Evolutionary conservation across 176 grass and related monocot species (phyloP).

Genomic region (Aegilops tauschii): DNA sequence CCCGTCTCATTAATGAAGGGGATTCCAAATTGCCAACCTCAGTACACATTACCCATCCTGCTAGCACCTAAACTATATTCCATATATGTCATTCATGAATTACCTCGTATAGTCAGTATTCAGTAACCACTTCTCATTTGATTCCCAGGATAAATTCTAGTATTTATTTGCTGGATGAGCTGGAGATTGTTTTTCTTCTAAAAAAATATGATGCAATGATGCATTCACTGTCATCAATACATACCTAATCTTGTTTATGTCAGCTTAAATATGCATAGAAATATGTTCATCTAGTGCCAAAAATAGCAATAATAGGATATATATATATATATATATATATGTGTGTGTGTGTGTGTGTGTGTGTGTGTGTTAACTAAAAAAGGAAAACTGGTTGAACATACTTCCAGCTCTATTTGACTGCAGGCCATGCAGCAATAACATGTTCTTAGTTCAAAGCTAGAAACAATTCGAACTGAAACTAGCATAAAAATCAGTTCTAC

Average conservation of each 20-base stretch:
- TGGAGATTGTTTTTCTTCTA: background rate
- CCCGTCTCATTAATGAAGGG: background rate
- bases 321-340: background rate
- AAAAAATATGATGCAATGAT: background rate
- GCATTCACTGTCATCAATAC: background rate
- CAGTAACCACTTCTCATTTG: background rate
- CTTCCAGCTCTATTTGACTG: background rate
- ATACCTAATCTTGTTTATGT: background rate
- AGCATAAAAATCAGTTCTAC: background rate
- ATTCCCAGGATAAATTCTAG: background rate
- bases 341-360: too few relatives aligned
- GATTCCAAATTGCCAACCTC: background rate
- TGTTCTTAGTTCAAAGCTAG: background rate
- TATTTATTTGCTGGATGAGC: background rate
- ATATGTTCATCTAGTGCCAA: background rate
- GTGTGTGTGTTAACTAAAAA: background rate
- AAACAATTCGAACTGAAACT: background rate
- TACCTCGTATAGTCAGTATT: background rate
- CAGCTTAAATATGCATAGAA: background rate
- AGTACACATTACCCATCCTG: background rate
- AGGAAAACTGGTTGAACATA: conserved; percentile 7
- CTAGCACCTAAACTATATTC: background rate
- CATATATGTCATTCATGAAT: background rate
- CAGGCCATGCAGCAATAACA: background rate
- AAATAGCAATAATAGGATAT: background rate